Conservation (phyloP, 2,329 filamentous ascomycete species). For the Ceratocystis eucalypticola region DNA sequence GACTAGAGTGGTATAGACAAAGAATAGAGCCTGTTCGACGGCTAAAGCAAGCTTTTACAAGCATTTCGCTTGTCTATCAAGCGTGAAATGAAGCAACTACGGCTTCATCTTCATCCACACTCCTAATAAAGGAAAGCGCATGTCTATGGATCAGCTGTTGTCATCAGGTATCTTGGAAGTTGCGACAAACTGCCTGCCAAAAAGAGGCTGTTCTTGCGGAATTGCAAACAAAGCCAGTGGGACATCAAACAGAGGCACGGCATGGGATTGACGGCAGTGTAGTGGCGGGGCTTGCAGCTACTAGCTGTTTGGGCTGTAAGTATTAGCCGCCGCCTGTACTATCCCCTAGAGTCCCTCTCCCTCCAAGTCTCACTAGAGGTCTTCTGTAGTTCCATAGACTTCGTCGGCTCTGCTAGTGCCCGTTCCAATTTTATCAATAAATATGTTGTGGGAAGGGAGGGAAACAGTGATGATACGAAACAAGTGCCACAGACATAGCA, state of each 20-base stretch:
- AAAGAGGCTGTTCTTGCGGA: neutral
- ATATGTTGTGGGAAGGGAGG: slow-evolving; percentile 5
- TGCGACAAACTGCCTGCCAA: neutral
- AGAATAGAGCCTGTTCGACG: neutral
- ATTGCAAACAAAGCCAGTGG: neutral
- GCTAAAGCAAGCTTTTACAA: neutral
- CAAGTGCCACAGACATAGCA: slow-evolving; percentile 15
- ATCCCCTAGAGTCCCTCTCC: neutral
- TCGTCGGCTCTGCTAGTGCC: neutral
- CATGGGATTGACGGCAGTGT: neutral
- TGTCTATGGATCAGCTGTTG: neutral
- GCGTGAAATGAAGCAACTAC: neutral
- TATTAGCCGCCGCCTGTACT: neutral
- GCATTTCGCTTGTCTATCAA: slow-evolving; percentile 4
- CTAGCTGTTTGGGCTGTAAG: neutral
- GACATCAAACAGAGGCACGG: neutral
- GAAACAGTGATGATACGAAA: slow-evolving; percentile 16
- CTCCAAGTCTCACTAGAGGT: neutral
- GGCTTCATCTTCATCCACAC: neutral
- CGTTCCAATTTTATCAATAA: neutral
- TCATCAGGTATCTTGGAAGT: neutral
- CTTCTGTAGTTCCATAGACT: neutral
- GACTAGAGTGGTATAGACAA: neutral
- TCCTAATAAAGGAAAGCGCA: neutral
- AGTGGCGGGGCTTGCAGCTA: neutral